Conservation (phyloP, 1,284 basidiomycete species). For the Trametes hirsuta region DNA sequence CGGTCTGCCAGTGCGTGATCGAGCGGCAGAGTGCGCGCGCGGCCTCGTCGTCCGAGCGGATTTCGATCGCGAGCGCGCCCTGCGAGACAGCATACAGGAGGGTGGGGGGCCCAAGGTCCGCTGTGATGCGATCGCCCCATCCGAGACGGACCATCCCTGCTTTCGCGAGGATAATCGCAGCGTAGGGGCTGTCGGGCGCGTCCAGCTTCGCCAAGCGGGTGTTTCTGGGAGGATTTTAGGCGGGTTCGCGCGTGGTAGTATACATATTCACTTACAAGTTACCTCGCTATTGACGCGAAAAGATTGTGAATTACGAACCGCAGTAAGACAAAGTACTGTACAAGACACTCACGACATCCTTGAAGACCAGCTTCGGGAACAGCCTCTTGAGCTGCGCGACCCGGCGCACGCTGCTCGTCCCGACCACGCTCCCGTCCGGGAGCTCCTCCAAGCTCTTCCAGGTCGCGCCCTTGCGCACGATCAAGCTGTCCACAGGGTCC, state of each 20-base stretch:
- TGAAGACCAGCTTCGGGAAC: conserved; percentile 82
- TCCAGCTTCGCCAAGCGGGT: conserved; percentile 95
- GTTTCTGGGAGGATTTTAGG: conserved; percentile 52
- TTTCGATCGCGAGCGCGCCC: conserved; percentile 90
- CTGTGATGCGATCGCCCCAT: conserved; percentile 78
- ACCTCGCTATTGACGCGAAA: conserved; percentile 57
- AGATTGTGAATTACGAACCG: background rate
- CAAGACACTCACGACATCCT: conserved; percentile 79
- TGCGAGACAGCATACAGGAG: conserved; percentile 94
- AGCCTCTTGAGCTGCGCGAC: conserved; percentile 88
- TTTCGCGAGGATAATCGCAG: conserved; percentile 92
- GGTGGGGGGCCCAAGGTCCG: conserved; percentile 74
- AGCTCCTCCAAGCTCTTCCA: conserved; percentile 85
- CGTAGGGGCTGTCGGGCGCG: conserved; percentile 79
- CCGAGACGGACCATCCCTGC: conserved; percentile 90
- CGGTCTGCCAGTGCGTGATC: conserved; percentile 77
- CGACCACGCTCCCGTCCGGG: conserved; percentile 88
- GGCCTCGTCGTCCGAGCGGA: conserved; percentile 72
- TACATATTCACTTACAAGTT: conserved; percentile 63
- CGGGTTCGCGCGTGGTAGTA: background rate
- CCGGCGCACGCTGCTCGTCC: conserved; percentile 92
- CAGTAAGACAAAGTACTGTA: background rate
- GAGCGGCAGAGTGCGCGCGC: conserved; percentile 64
- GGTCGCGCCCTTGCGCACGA: conserved; percentile 78
- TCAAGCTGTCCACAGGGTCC: conserved; percentile 88